A percentile compares a stretch with the other conserved stretches of the same genome.
Conservation (phyloP, 129 eudicot genomes). For the Heracleum sosnowskyi region DNA sequence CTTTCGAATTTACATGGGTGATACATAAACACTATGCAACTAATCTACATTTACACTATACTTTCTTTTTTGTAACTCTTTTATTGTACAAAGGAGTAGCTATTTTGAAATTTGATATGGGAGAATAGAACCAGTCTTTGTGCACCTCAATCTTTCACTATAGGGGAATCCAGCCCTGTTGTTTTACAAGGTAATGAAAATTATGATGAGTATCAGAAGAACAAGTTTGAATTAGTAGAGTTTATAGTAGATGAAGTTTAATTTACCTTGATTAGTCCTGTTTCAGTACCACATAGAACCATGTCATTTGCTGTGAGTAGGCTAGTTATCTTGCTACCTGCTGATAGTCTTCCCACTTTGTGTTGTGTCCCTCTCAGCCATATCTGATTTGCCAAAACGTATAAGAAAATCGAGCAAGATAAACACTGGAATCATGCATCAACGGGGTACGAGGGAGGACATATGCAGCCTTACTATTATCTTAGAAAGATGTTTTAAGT, state of each 20-base stretch:
- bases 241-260: background rate
- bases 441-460: background rate
- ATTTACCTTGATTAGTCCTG: slow-evolving; percentile 65
- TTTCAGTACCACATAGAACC: slow-evolving; percentile 77
- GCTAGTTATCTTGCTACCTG: slow-evolving; percentile 86
- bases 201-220: background rate
- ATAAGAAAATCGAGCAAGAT: slow-evolving; percentile 6
- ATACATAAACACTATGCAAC: background rate
- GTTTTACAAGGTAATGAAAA: slow-evolving; percentile 4
- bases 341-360: slow-evolving; percentile 84
- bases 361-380: slow-evolving; percentile 92
- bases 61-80: background rate
- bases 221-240: background rate
- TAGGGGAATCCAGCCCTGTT: slow-evolving; percentile 87
- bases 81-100: background rate
- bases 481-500: background rate
- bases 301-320: slow-evolving; percentile 76
- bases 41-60: slow-evolving; percentile 7
- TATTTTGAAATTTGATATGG: background rate
- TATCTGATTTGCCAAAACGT: slow-evolving; percentile 32
- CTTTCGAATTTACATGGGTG: background rate
- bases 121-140: background rate
- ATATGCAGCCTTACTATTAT: background rate
- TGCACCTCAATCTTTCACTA: slow-evolving; percentile 19
- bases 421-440: background rate